phyloP scores from a whole-genome alignment of 306 rosid genomes.

The Cicer yamashitae region DNA sequence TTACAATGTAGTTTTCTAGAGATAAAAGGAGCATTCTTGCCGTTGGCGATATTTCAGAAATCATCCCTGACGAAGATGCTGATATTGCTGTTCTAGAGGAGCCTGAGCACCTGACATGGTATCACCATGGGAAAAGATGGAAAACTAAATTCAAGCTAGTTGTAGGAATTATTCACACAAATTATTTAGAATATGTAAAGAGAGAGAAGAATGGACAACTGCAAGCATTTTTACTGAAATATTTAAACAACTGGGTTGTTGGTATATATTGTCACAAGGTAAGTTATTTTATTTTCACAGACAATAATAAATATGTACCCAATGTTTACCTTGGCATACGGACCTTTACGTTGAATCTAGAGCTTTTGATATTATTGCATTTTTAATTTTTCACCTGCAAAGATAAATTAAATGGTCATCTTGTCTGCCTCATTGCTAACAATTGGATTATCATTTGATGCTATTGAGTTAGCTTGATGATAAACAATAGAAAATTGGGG shows the following conservation, averaged over 20 bases:
- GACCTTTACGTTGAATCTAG: conserved; percentile 30
- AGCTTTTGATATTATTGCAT: conserved; percentile 21
- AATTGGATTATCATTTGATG: conserved; percentile 31
- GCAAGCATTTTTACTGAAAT: conserved; percentile 75
- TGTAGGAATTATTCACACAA: conserved; percentile 89
- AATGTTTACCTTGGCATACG: conserved; percentile 21
- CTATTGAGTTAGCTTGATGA: neutral
- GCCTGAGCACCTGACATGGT: conserved; percentile 98
- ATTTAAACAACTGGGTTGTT: conserved; percentile 86
- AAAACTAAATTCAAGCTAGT: conserved; percentile 80
- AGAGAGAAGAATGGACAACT: conserved; percentile 87
- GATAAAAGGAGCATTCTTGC: conserved; percentile 97
- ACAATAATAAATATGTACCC: neutral
- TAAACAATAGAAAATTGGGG: neutral
- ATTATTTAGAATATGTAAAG: conserved; percentile 95
- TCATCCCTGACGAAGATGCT: conserved; percentile 76
- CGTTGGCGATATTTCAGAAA: conserved; percentile 91
- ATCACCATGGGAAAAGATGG: conserved; percentile 98
- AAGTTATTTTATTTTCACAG: conserved; percentile 34
- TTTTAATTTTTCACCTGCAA: conserved; percentile 33
- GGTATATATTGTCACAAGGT: conserved; percentile 94
- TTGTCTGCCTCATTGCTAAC: conserved; percentile 20
- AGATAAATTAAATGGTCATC: conserved; percentile 29
- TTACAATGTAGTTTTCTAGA: conserved; percentile 65
- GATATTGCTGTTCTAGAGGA: conserved; percentile 97